Conservation (phyloP, 78 protist species). For the Dictyostelium brefeldianum region DNA sequence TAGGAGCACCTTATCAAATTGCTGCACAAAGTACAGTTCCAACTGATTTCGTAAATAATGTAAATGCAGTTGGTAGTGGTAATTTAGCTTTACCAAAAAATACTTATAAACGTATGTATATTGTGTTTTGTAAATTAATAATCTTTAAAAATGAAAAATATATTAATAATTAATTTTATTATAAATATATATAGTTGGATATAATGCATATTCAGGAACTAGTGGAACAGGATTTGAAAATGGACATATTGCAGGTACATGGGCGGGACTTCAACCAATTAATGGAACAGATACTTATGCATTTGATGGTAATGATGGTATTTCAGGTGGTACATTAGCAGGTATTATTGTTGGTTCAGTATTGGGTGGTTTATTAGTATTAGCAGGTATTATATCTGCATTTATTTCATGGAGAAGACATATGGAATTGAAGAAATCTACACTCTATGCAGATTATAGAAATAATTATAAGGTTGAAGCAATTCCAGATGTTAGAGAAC, state of each 20-base stretch:
- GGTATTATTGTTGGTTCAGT: conserved; percentile 80
- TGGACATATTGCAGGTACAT: conserved; percentile 25
- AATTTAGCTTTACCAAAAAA: neutral
- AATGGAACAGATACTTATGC: conserved; percentile 12
- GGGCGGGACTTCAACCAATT: neutral
- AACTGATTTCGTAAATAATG: neutral
- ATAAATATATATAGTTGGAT: neutral
- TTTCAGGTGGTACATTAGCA: conserved; percentile 56
- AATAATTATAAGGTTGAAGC: conserved; percentile 26
- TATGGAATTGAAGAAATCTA: conserved; percentile 23
- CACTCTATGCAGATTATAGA: conserved; percentile 63
- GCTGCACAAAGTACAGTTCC: neutral
- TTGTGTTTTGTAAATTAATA: neutral
- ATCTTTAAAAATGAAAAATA: neutral
- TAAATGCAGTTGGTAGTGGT: neutral
- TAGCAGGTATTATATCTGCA: conserved; percentile 19
- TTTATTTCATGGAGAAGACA: conserved; percentile 58
- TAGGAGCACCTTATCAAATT: neutral
- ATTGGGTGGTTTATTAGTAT: conserved; percentile 40
- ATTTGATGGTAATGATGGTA: neutral
- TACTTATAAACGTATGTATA: neutral
- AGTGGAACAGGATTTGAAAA: neutral
- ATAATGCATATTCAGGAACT: conserved; percentile 9
- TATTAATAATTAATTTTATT: neutral
- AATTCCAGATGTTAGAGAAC: conserved; percentile 21